Percentiles rank a stretch among this genome's conserved stretches.
phyloP scores from a whole-genome alignment of 2,329 filamentous ascomycete species.

The Fusarium foetens region DNA sequence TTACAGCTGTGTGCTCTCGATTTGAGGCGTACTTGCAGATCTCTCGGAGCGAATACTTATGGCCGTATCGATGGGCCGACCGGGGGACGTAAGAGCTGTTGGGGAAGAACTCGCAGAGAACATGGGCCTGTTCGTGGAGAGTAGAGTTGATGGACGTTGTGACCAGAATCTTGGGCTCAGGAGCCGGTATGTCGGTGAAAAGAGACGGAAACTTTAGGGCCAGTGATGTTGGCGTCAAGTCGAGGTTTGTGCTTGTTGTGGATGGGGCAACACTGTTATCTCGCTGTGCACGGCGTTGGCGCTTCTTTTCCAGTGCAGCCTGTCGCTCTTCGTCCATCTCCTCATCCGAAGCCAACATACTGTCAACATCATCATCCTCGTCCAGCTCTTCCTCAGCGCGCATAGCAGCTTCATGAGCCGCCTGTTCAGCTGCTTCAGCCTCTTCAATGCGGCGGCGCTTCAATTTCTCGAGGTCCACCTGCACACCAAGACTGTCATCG shows the following conservation, averaged over 20 bases:
- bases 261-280: conserved; percentile 66
- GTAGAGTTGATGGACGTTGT: conserved; percentile 92
- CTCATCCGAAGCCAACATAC: conserved; percentile 78
- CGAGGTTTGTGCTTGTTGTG: conserved; percentile 71
- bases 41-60: conserved; percentile 93
- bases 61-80: conserved; percentile 81
- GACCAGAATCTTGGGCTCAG: conserved; percentile 84
- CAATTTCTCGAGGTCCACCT: conserved; percentile 68
- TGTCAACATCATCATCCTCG: conserved; percentile 73
- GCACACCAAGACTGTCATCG: conserved; percentile 65
- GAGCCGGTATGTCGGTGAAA: conserved; percentile 68
- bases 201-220: conserved; percentile 70
- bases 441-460: conserved; percentile 67
- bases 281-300: conserved; percentile 56
- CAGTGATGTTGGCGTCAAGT: conserved; percentile 69
- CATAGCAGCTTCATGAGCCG: conserved; percentile 56
- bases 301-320: conserved; percentile 56
- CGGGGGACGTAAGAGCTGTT: conserved; percentile 88
- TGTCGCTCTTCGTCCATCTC: conserved; percentile 62
- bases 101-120: conserved; percentile 85
- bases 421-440: conserved; percentile 61
- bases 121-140: conserved; percentile 82
- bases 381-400: conserved; percentile 49
- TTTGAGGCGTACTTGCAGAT: conserved; percentile 87
- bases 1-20: conserved; percentile 82